Percentiles rank a stretch among this genome's conserved stretches.
These are phyloP conservation scores for Dacryopinax spathularia DNA, from an alignment of 768 basidiomycete genomes.

Conservation along the genomic window DNA sequence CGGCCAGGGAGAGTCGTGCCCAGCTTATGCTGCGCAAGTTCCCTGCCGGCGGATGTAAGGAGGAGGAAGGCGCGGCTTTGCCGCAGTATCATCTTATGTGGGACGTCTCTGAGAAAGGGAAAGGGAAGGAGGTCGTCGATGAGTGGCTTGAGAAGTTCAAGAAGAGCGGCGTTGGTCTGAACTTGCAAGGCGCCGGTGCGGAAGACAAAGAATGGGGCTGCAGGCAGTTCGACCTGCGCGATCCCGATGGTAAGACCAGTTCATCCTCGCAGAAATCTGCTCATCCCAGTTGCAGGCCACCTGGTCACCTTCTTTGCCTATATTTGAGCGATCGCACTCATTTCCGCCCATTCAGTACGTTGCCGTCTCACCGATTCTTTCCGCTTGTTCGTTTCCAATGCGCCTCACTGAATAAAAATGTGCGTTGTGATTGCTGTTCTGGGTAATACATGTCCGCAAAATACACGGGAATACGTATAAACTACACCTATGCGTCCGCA, in stretches of 20 bases:
- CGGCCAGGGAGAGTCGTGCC: neutral
- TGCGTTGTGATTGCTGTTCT: neutral
- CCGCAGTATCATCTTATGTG: neutral
- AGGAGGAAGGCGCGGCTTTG: neutral
- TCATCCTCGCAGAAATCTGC: neutral
- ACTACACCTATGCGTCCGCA: neutral
- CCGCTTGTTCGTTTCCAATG: too few species aligned
- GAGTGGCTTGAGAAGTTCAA: neutral
- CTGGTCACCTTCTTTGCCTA: neutral
- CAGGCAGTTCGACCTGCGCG: neutral
- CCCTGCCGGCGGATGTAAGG: neutral
- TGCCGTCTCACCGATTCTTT: too few species aligned
- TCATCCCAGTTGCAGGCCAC: neutral
- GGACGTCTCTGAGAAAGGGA: neutral
- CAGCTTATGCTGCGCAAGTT: neutral
- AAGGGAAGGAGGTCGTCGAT: neutral
- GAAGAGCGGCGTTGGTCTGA: neutral
- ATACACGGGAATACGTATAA: neutral
- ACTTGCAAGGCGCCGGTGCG: neutral
- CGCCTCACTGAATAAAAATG: too few species aligned
- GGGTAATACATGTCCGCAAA: slow-evolving; percentile 3
- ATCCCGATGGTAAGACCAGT: neutral
- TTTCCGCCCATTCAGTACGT: too few species aligned
- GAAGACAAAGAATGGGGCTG: neutral
- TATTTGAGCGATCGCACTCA: too few species aligned